phyloP scores from a whole-genome alignment of 1,284 basidiomycete species.

The Caloboletus firmus region DNA sequence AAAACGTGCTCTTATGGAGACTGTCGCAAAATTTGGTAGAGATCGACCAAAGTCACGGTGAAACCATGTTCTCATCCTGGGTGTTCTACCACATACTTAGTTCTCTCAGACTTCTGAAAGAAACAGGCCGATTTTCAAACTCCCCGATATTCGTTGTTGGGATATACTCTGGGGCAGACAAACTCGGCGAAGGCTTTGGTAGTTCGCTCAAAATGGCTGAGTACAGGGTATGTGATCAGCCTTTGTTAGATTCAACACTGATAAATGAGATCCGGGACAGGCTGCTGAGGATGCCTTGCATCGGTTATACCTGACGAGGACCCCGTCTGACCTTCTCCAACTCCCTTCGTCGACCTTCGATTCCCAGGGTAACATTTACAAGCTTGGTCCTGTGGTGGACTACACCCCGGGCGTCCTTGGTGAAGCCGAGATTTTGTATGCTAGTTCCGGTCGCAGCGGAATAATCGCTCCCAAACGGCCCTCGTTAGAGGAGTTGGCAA shows the following conservation, averaged over 20 bases:
- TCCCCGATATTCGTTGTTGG: conserved; percentile 93
- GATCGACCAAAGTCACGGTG: conserved; percentile 76
- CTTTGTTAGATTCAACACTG: background rate
- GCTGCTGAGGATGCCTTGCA: conserved; percentile 85
- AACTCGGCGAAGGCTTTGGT: conserved; percentile 95
- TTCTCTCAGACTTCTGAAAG: conserved; percentile 69
- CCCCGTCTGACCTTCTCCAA: conserved; percentile 62
- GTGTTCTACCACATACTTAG: background rate
- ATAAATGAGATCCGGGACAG: conserved; percentile 36
- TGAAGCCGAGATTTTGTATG: conserved; percentile 66
- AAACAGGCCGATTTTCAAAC: conserved; percentile 87
- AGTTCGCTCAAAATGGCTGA: conserved; percentile 94
- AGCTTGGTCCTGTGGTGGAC: conserved; percentile 33
- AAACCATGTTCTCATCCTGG: conserved; percentile 12
- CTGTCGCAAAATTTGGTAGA: conserved; percentile 76
- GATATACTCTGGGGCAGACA: conserved; percentile 84
- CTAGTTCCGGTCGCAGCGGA: conserved; percentile 54
- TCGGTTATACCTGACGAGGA: conserved; percentile 76
- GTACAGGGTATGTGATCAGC: conserved; percentile 64
- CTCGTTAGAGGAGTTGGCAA: conserved; percentile 21
- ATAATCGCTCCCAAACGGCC: conserved; percentile 32
- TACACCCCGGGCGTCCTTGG: conserved; percentile 58
- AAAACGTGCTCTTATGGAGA: conserved; percentile 76
- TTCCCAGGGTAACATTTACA: conserved; percentile 27
- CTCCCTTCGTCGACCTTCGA: conserved; percentile 67